Conservation (phyloP, 2,329 filamentous ascomycete species). For the Sporothrix humicola region DNA sequence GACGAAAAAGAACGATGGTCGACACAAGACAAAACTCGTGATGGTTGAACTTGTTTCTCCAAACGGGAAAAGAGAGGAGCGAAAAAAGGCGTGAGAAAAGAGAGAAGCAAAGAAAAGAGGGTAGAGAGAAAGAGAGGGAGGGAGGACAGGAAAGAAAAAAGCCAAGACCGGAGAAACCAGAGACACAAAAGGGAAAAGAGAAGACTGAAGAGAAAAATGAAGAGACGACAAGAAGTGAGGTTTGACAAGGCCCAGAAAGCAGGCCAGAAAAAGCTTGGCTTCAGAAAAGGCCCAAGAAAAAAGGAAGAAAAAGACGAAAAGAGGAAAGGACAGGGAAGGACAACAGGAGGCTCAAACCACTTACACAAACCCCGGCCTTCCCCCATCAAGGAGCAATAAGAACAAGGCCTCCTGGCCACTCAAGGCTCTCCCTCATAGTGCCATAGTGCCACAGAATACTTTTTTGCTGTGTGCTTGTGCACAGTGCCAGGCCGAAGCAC, state of each 20-base stretch:
- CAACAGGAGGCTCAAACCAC: constrained; percentile 25
- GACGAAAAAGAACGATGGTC: constrained; percentile 12
- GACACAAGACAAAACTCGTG: background rate
- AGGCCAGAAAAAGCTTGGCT: constrained; percentile 1
- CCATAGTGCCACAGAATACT: background rate
- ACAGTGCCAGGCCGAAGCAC: too few species aligned
- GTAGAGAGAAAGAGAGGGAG: background rate
- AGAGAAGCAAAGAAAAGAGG: background rate
- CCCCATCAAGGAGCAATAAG: background rate
- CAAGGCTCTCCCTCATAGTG: too few species aligned
- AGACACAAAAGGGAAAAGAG: constrained; percentile 36
- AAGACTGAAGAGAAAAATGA: background rate
- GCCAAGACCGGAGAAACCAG: constrained; percentile 28
- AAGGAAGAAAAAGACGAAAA: constrained; percentile 5
- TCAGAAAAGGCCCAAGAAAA: background rate
- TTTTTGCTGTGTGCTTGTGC: too few species aligned
- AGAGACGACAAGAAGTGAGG: background rate
- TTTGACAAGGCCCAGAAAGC: background rate
- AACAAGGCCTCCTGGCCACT: background rate
- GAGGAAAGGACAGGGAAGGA: background rate
- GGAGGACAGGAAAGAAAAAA: constrained; percentile 34
- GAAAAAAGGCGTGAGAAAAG: background rate
- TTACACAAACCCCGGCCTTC: constrained; percentile 11
- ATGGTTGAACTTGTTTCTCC: constrained; percentile 11
- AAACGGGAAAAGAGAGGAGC: constrained; percentile 7